phyloP scores from a whole-genome alignment of 441 rosid genomes.

The Jatropha multifida region DNA sequence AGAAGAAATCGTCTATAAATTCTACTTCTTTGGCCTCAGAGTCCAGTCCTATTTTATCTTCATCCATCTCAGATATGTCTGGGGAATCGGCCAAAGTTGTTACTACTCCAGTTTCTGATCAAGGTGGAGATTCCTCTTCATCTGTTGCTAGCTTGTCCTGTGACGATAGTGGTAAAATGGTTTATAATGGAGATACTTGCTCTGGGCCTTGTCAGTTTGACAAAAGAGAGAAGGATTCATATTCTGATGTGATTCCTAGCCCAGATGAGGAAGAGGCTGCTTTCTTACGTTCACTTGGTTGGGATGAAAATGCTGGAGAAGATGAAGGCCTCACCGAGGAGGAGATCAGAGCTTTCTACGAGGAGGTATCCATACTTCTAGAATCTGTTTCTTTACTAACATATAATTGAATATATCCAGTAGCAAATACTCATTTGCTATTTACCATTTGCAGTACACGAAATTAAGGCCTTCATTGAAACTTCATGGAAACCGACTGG shows the following conservation, averaged over 20 bases:
- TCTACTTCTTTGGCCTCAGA: neutral
- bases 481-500: neutral
- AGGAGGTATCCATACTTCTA: constrained; percentile 1
- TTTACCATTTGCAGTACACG: constrained; percentile 9
- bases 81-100: neutral
- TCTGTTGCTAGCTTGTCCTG: neutral
- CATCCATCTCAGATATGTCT: constrained; percentile 11
- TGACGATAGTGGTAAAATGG: neutral
- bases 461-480: neutral
- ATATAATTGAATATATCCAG: neutral
- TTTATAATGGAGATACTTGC: neutral
- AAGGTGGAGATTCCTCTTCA: neutral
- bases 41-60: neutral
- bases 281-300: constrained; percentile 16
- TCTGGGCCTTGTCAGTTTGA: neutral
- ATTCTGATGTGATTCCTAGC: neutral
- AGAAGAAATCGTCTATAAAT: constrained; percentile 11
- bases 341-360: constrained; percentile 20
- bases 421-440: neutral
- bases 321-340: constrained; percentile 20
- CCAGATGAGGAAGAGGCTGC: constrained; percentile 18
- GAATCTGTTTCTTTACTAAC: neutral
- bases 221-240: neutral
- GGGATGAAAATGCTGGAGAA: constrained; percentile 21
- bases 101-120: constrained; percentile 12